These are phyloP conservation scores for Geum urbanum DNA, from an alignment of 306 rosid species.

Conservation along the genomic window DNA sequence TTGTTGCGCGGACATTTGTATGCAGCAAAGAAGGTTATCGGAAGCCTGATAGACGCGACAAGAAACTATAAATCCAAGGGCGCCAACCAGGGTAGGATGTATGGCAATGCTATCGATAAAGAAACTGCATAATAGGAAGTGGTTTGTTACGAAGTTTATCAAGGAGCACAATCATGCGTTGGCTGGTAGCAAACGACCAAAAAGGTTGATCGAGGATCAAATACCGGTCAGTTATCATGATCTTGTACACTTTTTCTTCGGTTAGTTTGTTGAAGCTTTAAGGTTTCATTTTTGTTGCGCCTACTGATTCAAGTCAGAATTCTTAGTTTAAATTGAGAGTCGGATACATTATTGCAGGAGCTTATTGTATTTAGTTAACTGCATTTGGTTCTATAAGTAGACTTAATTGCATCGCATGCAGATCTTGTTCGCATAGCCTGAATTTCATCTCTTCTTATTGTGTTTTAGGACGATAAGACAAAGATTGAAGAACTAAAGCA, in stretches of 20 bases:
- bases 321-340: neutral
- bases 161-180: constrained; percentile 38
- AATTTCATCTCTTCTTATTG: neutral
- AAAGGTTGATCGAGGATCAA: constrained; percentile 11
- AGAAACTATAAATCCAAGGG: constrained; percentile 28
- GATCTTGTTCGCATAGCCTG: neutral
- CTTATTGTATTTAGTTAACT: neutral
- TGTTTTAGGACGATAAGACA: constrained; percentile 21
- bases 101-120: constrained; percentile 32
- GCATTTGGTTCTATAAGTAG: neutral
- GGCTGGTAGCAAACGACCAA: constrained; percentile 13
- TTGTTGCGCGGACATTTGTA: constrained; percentile 30
- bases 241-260: neutral
- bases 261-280: constrained; percentile 11
- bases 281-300: neutral
- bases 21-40: constrained; percentile 47
- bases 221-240: constrained; percentile 21
- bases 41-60: constrained; percentile 26
- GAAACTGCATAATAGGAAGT: constrained; percentile 26
- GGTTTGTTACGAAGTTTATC: constrained; percentile 32
- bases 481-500: constrained; percentile 30
- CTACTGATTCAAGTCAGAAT: neutral
- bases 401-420: neutral
- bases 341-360: neutral
- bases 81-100: constrained; percentile 37